Base-by-base conservation (phyloP, 805 yeast genomes). In the Wickerhamiella dianesei region DNA sequence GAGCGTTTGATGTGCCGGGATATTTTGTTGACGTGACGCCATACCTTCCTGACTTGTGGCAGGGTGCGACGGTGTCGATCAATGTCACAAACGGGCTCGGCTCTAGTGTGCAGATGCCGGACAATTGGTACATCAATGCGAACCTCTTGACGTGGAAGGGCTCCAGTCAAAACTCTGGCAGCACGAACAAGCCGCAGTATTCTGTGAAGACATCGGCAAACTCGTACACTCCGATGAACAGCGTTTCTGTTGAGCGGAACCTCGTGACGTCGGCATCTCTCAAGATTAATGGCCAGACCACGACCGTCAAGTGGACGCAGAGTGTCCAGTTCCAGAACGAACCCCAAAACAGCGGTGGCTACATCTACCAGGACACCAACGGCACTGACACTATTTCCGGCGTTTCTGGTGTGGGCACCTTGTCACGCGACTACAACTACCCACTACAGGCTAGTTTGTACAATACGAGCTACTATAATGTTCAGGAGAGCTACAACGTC, bases 1-100 rank as follows among this genome's bases (percentile, higher is more conserved):
- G 77, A 49, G 80, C 94, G 0, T 83, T 78, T 63, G 94, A 86
- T 59, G 66, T 85, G 25, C 77, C 76, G 16, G 72, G 80, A n/a
- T 68, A 80, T 53, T 79, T 77, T 48, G 59, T 86, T 41, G 94
- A 86, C 52, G 56, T 86, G 42, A 74, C 89, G 9, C 76, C 82
- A 0, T 69, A 78, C 51, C 63, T 85, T 49, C 92, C 94, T 2
- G 59, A 65, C n/a, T 60, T 85, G 25, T 82, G 88, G 87, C 50
- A 63, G n/a, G 63, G 67, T 13, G 56, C 62, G n/a, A 43, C 73
- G 3, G 64, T 83, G 42, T 75, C 71, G 52, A 64, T 82, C 16
- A 66, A 74, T 3, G 75, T 78, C 56, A 77, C 50, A 22, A 59
- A 56, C 42, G 61, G 61, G 3, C 41, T 53, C 36, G 50, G 54